Base-by-base conservation (phyloP, 208 protist species). In the Leishmania lainsoni region DNA sequence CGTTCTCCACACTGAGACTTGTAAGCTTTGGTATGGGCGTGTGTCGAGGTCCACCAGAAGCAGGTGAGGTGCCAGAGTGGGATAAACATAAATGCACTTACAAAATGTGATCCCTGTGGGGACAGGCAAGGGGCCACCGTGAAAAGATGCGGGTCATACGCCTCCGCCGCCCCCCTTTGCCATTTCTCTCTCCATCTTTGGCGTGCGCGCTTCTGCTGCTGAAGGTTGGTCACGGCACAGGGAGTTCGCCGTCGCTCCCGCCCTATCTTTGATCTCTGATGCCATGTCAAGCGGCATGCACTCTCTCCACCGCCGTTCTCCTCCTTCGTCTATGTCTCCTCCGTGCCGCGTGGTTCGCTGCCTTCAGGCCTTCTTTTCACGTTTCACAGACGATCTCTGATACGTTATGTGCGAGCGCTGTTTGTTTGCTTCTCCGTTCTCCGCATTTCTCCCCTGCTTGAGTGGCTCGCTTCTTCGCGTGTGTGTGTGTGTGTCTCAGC, bases 391-490 rank as follows among this genome's bases (percentile, higher is more conserved):
- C 48, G 26, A 73, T 26, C 42, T 29, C 69, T 35, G 35, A 20
- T 73, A 73, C 45, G 9, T 26, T 26, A 8, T 54, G 69, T 54
- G 39, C 45, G 39, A 52, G 26, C 45, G 45, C 61, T 73, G 42
- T 20, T n/a, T 71, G 20, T 61, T 45, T 77, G 8, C 32, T 61
- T 77, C 26, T 29, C 42, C 3, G 42, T 42, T 14, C 22, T 45
- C 22, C 52, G 4, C 29, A 14, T 76, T 76, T 39, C 42, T 29
- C 9, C 52, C 5, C 32, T 61, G 3, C 39, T 73, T 51, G 17
- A n/a, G 69, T 54, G 69, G 26, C 45, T 77, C 54, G 51, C 52
- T 65, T 65, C n/a, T 63, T 26, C n/a, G 49, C 71, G 79, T 54
- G 56, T 52, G 71, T 83, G 22, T 63, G 14, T 45, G 66, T 45